Evolutionary conservation across 345 rosid genomes (phyloP).

Genomic region (Acer negundo): DNA sequence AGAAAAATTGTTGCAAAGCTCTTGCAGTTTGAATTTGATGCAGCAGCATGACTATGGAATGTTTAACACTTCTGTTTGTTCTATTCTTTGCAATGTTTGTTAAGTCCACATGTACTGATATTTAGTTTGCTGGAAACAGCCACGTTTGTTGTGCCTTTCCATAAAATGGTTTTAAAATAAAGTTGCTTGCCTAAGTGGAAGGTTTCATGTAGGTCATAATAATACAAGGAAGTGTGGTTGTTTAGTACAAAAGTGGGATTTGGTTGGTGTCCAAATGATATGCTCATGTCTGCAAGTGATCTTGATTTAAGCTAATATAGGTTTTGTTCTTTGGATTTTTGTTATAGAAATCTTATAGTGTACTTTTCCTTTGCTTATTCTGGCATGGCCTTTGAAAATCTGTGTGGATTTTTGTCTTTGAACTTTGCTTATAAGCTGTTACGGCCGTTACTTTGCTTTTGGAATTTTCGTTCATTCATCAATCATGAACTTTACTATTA

Average conservation of each 20-base stretch:
- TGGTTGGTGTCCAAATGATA: background rate
- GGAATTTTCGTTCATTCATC: background rate
- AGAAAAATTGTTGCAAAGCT: background rate
- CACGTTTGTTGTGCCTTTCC: background rate
- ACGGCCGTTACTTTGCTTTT: background rate
- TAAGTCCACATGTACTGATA: background rate
- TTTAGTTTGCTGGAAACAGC: background rate
- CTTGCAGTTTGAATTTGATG: slow-evolving; percentile 7
- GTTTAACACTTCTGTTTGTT: background rate
- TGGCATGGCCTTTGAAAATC: background rate
- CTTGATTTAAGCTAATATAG: background rate
- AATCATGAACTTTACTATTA: background rate
- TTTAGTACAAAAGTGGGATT: background rate
- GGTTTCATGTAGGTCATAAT: background rate
- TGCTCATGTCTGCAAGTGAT: background rate
- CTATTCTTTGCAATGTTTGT: background rate
- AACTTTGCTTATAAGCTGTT: background rate
- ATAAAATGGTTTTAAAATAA: background rate
- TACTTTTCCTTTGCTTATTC: background rate
- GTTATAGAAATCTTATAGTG: background rate
- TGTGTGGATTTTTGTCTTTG: background rate
- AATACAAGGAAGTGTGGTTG: background rate
- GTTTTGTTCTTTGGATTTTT: background rate
- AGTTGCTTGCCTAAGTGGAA: background rate
- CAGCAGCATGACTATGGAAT: background rate